Conservation (phyloP, 1,284 basidiomycete genomes). For the Ganoderma sinense region DNA sequence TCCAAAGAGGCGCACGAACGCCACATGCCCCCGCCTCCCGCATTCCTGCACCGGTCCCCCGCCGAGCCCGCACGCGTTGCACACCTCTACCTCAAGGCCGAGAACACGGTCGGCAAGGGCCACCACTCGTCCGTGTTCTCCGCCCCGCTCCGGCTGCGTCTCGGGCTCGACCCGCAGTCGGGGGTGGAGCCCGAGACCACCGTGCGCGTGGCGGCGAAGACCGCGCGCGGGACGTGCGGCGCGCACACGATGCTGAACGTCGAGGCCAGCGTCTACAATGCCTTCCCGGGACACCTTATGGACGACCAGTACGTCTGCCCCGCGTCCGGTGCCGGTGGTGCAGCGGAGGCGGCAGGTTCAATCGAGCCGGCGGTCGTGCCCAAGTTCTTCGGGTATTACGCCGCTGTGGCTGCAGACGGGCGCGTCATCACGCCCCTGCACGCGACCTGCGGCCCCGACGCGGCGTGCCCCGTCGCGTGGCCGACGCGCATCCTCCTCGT, state of each 20-base stretch:
- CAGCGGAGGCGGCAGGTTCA: background rate
- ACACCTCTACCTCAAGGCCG: slow-evolving; percentile 37
- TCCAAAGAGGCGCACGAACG: background rate
- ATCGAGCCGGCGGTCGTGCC: slow-evolving; percentile 49
- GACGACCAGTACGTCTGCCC: slow-evolving; percentile 40
- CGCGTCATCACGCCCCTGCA: background rate
- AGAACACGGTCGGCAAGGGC: slow-evolving; percentile 39
- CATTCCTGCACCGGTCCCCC: background rate
- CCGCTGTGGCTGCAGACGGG: slow-evolving; percentile 35
- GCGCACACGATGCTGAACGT: slow-evolving; percentile 37
- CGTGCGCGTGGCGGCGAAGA: slow-evolving; percentile 44
- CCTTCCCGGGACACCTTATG: slow-evolving; percentile 52
- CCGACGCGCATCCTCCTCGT: slow-evolving; percentile 54
- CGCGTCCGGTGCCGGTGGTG: background rate
- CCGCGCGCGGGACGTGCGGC: slow-evolving; percentile 22
- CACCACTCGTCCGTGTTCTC: slow-evolving; percentile 44
- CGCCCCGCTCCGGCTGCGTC: slow-evolving; percentile 39
- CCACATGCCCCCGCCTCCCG: background rate
- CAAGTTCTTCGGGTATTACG: slow-evolving; percentile 62
- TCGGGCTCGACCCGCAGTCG: slow-evolving; percentile 33
- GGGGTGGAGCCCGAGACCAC: slow-evolving; percentile 30
- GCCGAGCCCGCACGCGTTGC: slow-evolving; percentile 17
- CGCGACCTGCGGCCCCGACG: background rate
- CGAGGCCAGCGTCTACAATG: slow-evolving; percentile 53
- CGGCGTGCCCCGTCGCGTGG: slow-evolving; percentile 9